These are phyloP conservation scores for Suaeda aralocaspica DNA, from an alignment of 148 eudicot genomes.

Conservation along the genomic window DNA sequence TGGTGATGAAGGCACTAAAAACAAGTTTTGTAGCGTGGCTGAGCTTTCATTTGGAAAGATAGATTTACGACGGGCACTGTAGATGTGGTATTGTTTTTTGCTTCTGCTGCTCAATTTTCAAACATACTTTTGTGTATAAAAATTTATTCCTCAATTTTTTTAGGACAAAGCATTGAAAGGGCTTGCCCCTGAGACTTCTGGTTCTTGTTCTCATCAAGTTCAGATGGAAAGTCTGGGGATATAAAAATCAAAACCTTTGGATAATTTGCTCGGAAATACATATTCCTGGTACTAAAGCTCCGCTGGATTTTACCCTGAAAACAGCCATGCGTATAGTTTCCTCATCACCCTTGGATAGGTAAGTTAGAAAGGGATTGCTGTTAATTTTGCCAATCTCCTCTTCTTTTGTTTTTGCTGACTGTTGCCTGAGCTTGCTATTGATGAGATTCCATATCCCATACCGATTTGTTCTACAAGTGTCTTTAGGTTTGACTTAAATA, in stretches of 20 bases:
- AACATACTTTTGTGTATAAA: neutral
- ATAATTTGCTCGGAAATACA: constrained; percentile 50
- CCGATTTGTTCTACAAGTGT: neutral
- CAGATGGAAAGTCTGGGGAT: constrained; percentile 38
- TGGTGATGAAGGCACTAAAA: constrained; percentile 36
- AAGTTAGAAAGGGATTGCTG: too few relatives aligned
- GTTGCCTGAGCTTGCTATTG: neutral
- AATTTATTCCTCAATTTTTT: constrained; percentile 10
- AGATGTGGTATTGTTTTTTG: constrained; percentile 56
- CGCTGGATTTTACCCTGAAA: constrained; percentile 86
- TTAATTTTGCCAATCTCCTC: too few relatives aligned
- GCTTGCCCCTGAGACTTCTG: constrained; percentile 51
- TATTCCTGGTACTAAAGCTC: constrained; percentile 49
- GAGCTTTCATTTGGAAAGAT: constrained; percentile 66
- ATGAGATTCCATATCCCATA: neutral
- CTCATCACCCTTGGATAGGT: constrained; percentile 78
- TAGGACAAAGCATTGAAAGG: constrained; percentile 88
- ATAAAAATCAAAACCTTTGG: constrained; percentile 24
- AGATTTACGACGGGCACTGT: constrained; percentile 39
- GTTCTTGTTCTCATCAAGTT: constrained; percentile 38
- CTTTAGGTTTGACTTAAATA: neutral
- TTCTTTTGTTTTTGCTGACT: neutral
- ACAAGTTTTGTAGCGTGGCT: constrained; percentile 59
- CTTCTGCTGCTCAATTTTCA: neutral
- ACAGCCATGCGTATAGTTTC: constrained; percentile 67